Conservation (phyloP, 2,329 filamentous ascomycete species). For the Colletotrichum eleusines region DNA sequence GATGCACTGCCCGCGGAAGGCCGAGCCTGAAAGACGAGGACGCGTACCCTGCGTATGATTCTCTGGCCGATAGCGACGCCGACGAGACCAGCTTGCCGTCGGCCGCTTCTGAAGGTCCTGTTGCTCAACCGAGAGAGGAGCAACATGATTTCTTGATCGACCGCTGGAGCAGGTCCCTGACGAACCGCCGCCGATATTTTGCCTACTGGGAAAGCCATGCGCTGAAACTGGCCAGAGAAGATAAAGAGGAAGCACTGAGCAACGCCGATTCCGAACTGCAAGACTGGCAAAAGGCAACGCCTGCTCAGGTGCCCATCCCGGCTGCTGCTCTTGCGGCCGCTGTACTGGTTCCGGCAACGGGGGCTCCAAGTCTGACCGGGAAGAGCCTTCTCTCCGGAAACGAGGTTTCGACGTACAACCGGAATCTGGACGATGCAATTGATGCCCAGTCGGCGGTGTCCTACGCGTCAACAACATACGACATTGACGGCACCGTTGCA, state of each 20-base stretch:
- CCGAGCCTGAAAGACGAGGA: too few relatives aligned
- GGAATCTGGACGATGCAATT: too few relatives aligned
- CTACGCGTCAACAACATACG: neutral
- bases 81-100: too few relatives aligned
- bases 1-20: neutral
- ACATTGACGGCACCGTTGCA: neutral
- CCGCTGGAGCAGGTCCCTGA: conserved; percentile 5
- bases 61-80: too few relatives aligned
- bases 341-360: too few relatives aligned
- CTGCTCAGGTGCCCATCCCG: neutral
- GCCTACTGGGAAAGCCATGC: conserved; percentile 31
- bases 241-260: neutral
- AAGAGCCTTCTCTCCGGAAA: too few relatives aligned
- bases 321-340: neutral
- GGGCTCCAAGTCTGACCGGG: neutral
- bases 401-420: too few relatives aligned
- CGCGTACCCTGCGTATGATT: too few relatives aligned
- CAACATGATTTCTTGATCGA: neutral
- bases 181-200: conserved; percentile 1
- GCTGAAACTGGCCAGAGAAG: conserved; percentile 2
- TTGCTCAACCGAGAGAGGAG: too few relatives aligned
- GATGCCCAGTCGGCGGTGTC: too few relatives aligned
- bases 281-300: too few relatives aligned
- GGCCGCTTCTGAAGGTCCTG: too few relatives aligned
- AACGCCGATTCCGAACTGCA: neutral